These are phyloP conservation scores for Coniochaeta hoffmannii DNA, from an alignment of 2,329 filamentous ascomycete species.

Conservation along the genomic window DNA sequence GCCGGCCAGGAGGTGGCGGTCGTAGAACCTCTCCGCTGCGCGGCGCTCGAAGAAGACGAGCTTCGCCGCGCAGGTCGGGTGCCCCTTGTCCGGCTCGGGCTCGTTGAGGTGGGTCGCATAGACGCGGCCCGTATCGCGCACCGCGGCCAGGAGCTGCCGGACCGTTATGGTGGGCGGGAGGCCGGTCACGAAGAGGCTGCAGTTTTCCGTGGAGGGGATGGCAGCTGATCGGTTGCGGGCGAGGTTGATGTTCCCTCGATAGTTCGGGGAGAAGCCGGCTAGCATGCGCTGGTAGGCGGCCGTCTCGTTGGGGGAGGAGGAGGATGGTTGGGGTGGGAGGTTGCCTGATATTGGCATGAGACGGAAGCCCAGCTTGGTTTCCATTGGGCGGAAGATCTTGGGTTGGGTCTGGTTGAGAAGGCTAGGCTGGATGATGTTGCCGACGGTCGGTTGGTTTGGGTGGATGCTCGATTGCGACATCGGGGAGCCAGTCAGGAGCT, in stretches of 20 bases:
- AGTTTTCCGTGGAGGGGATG: slow-evolving; percentile 35
- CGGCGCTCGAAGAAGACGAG: slow-evolving; percentile 38
- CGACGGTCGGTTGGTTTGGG: not conserved
- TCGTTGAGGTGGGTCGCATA: slow-evolving; percentile 45
- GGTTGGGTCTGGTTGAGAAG: not conserved
- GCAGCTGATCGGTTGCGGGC: slow-evolving; percentile 29
- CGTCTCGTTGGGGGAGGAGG: slow-evolving; percentile 1
- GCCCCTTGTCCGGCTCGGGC: slow-evolving; percentile 28
- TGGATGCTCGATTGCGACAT: not conserved
- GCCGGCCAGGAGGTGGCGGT: slow-evolving; percentile 15
- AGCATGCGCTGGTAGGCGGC: slow-evolving; percentile 10
- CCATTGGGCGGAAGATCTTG: not conserved
- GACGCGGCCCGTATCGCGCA: slow-evolving; percentile 41
- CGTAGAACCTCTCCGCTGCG: slow-evolving; percentile 27
- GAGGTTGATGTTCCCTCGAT: slow-evolving; percentile 29
- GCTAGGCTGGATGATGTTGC: no score
- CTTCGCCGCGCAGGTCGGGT: slow-evolving; percentile 35
- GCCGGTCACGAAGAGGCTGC: slow-evolving; percentile 45
- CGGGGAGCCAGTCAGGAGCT: no score
- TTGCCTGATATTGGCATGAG: not conserved
- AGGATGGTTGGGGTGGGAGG: not conserved
- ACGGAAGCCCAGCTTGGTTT: not conserved
- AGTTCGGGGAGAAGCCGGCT: slow-evolving; percentile 26
- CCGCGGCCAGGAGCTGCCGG: slow-evolving; percentile 32
- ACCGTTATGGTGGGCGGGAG: slow-evolving; percentile 36